Conservation (phyloP, 148 eudicot genomes). For the Cornus suecica region DNA sequence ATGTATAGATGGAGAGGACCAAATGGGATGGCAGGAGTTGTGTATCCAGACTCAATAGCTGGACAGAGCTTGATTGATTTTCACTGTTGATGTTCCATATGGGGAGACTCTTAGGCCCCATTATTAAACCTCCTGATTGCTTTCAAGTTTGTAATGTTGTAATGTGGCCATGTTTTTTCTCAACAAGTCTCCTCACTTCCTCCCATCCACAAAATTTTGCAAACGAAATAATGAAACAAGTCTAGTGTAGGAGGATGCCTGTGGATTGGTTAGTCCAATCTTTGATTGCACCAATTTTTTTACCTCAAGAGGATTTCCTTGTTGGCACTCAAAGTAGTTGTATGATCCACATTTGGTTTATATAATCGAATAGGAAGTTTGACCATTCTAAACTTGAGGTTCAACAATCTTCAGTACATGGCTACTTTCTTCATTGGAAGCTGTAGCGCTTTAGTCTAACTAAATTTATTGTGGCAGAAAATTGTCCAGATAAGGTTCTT, state of each 20-base stretch:
- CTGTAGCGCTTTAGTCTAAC: slow-evolving; percentile 9
- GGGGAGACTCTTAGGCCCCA: not conserved
- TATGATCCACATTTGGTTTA: not conserved
- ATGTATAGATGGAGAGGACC: not conserved
- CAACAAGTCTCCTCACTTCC: too few relatives aligned
- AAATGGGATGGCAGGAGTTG: not conserved
- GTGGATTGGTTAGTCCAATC: too few relatives aligned
- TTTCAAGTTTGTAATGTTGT: not conserved
- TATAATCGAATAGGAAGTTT: not conserved
- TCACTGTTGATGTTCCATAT: not conserved
- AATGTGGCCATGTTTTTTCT: too few relatives aligned
- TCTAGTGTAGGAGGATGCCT: too few relatives aligned
- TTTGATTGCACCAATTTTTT: too few relatives aligned
- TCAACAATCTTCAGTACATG: not conserved
- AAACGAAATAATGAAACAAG: too few relatives aligned
- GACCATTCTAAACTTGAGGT: not conserved
- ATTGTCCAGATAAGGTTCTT: slow-evolving; percentile 35
- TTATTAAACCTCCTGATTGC: not conserved
- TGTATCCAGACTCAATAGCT: not conserved
- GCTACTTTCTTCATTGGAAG: not conserved
- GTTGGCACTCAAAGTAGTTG: too few relatives aligned
- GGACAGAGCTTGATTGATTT: not conserved
- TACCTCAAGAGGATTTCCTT: too few relatives aligned
- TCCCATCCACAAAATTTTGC: too few relatives aligned
- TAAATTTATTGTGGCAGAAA: slow-evolving; percentile 31